Conservation (phyloP, 495 filamentous ascomycete genomes). For the Aspergillus leporis region DNA sequence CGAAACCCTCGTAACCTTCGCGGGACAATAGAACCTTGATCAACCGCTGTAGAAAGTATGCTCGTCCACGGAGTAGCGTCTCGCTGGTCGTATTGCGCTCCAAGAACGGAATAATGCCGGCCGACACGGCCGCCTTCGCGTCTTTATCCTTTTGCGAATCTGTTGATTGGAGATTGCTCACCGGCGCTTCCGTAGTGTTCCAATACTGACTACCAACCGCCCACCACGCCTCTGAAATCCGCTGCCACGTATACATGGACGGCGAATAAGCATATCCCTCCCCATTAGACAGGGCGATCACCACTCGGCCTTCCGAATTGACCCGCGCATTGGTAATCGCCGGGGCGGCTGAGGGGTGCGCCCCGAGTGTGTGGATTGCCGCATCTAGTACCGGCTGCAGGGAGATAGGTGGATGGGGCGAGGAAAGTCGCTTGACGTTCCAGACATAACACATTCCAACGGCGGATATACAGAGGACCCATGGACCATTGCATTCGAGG, state of each 20-base stretch:
- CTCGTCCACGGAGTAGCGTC: slow-evolving; percentile 85
- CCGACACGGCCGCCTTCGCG: slow-evolving; percentile 65
- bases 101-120: slow-evolving; percentile 87
- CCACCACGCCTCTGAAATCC: slow-evolving; percentile 95
- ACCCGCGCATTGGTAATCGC: slow-evolving; percentile 87
- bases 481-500: slow-evolving; percentile 84
- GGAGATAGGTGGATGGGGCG: slow-evolving; percentile 87
- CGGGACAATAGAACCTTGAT: slow-evolving; percentile 80
- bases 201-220: slow-evolving; percentile 96
- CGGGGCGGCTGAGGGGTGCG: slow-evolving; percentile 70
- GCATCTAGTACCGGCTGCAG: slow-evolving; percentile 88
- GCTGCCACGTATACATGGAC: slow-evolving; percentile 87
- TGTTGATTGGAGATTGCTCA: slow-evolving; percentile 73
- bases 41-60: slow-evolving; percentile 83
- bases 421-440: slow-evolving; percentile 82
- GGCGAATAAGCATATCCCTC: slow-evolving; percentile 89
- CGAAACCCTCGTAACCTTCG: slow-evolving; percentile 91
- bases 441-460: slow-evolving; percentile 91
- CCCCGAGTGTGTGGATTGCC: slow-evolving; percentile 66
- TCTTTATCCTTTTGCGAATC: slow-evolving; percentile 54
- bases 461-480: slow-evolving; percentile 84
- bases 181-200: slow-evolving; percentile 88
- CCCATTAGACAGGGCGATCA: slow-evolving; percentile 86
- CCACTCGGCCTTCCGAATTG: slow-evolving; percentile 79
- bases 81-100: slow-evolving; percentile 95